Percentiles rank a stretch among this genome's conserved stretches.
Conservation (phyloP, 371 early-diverging fungal genomes). For the Saksenaea vasiformis region DNA sequence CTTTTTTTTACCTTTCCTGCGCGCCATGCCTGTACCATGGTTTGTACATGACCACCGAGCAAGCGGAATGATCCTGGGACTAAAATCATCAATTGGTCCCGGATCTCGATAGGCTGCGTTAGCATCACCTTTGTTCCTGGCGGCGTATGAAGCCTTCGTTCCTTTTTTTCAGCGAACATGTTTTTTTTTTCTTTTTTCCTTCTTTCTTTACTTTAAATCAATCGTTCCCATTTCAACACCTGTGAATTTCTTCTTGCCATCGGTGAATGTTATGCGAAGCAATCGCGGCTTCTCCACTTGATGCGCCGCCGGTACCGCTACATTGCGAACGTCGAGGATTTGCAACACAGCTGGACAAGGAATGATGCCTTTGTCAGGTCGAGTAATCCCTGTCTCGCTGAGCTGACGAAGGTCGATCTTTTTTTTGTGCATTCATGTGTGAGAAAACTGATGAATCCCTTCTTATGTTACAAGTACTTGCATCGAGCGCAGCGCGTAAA, state of each 20-base stretch:
- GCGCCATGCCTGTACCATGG: slow-evolving; percentile 47
- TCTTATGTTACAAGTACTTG: slow-evolving; percentile 13
- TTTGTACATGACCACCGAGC: slow-evolving; percentile 47
- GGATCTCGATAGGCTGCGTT: slow-evolving; percentile 32
- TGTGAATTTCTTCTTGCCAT: slow-evolving; percentile 41
- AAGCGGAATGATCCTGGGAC: slow-evolving; percentile 36
- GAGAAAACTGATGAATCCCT: neutral
- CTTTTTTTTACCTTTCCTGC: slow-evolving; percentile 37
- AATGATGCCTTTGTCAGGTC: slow-evolving; percentile 17
- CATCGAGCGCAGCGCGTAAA: slow-evolving; percentile 35
- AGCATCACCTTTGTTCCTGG: slow-evolving; percentile 49
- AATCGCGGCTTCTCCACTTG: slow-evolving; percentile 41
- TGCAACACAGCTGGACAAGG: slow-evolving; percentile 37
- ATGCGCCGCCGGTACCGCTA: slow-evolving; percentile 34
- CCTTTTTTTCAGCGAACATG: neutral
- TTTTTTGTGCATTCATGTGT: neutral
- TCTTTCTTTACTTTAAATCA: slow-evolving; percentile 39
- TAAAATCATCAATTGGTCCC: slow-evolving; percentile 32
- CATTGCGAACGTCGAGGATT: slow-evolving; percentile 36
- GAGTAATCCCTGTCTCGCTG: slow-evolving; percentile 25
- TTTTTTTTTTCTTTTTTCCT: neutral
- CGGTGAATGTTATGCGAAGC: slow-evolving; percentile 34
- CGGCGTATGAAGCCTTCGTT: slow-evolving; percentile 36
- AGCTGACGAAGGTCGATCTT: slow-evolving; percentile 43
- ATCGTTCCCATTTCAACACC: slow-evolving; percentile 39